phyloP scores from a whole-genome alignment of 2,329 filamentous ascomycete genomes.

The Penicillium sp. region DNA sequence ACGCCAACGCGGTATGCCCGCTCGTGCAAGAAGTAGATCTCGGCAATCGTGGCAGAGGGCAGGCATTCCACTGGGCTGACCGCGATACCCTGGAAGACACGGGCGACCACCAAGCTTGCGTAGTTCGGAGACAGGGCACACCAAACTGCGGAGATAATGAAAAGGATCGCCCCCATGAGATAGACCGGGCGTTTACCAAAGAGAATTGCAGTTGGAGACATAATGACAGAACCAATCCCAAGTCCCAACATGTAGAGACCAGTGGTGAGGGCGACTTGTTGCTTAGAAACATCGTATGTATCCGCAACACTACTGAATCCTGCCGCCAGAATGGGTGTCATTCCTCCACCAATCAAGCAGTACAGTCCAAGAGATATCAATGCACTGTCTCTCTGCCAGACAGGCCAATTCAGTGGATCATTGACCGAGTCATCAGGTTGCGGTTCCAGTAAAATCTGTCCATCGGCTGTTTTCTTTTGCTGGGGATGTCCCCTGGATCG shows the following conservation, averaged over 20 bases:
- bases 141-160: constrained; percentile 76
- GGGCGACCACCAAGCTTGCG: constrained; percentile 71
- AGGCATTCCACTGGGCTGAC: constrained; percentile 90
- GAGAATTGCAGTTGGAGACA: constrained; percentile 86
- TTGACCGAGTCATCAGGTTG: constrained; percentile 89
- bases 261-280: constrained; percentile 79
- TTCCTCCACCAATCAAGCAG: constrained; percentile 89
- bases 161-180: constrained; percentile 71
- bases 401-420: constrained; percentile 89
- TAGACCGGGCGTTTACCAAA: constrained; percentile 92
- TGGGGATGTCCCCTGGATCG: constrained; percentile 26
- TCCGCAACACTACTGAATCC: constrained; percentile 79
- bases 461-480: constrained; percentile 77
- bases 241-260: constrained; percentile 93
- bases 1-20: constrained; percentile 89
- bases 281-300: constrained; percentile 63
- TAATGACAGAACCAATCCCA: constrained; percentile 77
- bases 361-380: constrained; percentile 83
- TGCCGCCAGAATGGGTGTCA: constrained; percentile 85
- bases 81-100: constrained; percentile 83
- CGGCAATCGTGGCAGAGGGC: constrained; percentile 88
- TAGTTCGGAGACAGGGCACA: constrained; percentile 82
- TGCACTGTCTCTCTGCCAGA: constrained; percentile 75
- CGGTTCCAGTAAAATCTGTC: constrained; percentile 81
- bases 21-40: constrained; percentile 95